These are phyloP conservation scores for Tulasnella sp. DNA, from an alignment of 768 basidiomycete genomes.

Conservation along the genomic window DNA sequence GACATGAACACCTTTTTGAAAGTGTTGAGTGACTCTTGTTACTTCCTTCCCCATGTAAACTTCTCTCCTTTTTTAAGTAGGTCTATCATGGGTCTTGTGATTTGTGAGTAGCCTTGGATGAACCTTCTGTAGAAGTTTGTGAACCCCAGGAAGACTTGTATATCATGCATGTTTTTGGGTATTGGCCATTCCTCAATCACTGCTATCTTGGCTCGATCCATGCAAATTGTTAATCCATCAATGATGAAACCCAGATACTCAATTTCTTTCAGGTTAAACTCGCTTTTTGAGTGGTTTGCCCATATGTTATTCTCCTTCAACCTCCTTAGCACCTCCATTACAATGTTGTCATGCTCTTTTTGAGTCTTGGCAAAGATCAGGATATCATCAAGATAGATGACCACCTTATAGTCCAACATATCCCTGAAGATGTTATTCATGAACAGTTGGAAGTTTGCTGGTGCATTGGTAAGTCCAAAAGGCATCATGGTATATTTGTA, in stretches of 20 bases:
- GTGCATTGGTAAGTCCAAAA: conserved; percentile 19
- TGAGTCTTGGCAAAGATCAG: conserved; percentile 11
- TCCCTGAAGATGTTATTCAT: conserved; percentile 19
- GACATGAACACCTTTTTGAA: background rate
- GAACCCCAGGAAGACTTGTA: conserved; percentile 24
- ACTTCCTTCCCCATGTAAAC: background rate
- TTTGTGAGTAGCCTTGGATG: conserved; percentile 21
- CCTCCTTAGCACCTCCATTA: conserved; percentile 4
- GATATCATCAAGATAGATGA: conserved; percentile 20
- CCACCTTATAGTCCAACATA: conserved; percentile 13
- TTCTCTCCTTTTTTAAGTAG: background rate
- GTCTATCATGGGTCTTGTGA: background rate
- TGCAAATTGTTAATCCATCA: conserved; percentile 6
- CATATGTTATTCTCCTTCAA: background rate
- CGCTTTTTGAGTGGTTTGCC: background rate
- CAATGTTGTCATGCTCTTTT: conserved; percentile 8
- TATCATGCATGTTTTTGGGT: conserved; percentile 19
- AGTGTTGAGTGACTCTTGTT: background rate
- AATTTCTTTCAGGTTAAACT: background rate
- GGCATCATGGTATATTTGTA: conserved; percentile 21
- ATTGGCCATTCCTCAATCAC: conserved; percentile 21
- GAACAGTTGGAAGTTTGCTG: background rate
- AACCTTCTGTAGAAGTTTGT: conserved; percentile 25
- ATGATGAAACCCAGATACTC: conserved; percentile 2
- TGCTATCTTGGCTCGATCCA: conserved; percentile 22